A percentile compares a stretch with the other conserved stretches of the same genome.
Conservation (phyloP, 768 basidiomycete species). For the Leccinum longicurvipes region DNA sequence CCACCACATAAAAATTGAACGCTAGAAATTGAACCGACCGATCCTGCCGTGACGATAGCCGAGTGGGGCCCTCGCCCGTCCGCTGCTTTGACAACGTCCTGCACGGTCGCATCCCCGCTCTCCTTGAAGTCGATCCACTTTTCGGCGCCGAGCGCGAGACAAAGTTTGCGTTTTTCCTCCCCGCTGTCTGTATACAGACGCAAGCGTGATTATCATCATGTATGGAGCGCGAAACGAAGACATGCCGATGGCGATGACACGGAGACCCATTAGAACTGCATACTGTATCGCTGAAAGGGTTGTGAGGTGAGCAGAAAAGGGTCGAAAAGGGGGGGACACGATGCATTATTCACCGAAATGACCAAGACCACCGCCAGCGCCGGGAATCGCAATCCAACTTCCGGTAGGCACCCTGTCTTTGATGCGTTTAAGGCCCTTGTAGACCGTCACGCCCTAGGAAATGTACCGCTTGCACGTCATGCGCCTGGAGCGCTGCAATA, state of each 20-base stretch:
- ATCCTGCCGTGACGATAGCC: slow-evolving; percentile 22
- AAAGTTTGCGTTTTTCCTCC: slow-evolving; percentile 37
- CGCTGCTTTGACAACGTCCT: slow-evolving; percentile 35
- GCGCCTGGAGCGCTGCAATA: background rate
- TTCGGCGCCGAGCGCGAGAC: slow-evolving; percentile 39
- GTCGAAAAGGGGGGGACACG: background rate
- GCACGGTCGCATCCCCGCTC: slow-evolving; percentile 35
- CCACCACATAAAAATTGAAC: background rate
- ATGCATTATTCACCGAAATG: slow-evolving; percentile 31
- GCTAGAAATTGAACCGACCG: slow-evolving; percentile 9
- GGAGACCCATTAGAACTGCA: slow-evolving; percentile 39
- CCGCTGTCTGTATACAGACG: slow-evolving; percentile 36
- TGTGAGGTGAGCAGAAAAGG: background rate
- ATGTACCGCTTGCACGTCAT: background rate
- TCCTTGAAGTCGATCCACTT: slow-evolving; percentile 47
- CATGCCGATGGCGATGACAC: slow-evolving; percentile 42
- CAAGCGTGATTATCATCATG: too few relatives aligned
- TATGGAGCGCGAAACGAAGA: background rate
- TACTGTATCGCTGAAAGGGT: slow-evolving; percentile 40
- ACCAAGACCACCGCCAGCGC: slow-evolving; percentile 42
- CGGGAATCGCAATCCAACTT: slow-evolving; percentile 40
- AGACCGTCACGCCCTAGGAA: slow-evolving; percentile 40
- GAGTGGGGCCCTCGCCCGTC: slow-evolving; percentile 46
- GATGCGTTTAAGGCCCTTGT: slow-evolving; percentile 42
- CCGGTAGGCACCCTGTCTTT: slow-evolving; percentile 27